Percentiles rank a stretch among this genome's conserved stretches.
These are phyloP conservation scores for Syncephalastrum sp. DNA, from an alignment of 371 early-diverging fungal genomes.

Conservation along the genomic window DNA sequence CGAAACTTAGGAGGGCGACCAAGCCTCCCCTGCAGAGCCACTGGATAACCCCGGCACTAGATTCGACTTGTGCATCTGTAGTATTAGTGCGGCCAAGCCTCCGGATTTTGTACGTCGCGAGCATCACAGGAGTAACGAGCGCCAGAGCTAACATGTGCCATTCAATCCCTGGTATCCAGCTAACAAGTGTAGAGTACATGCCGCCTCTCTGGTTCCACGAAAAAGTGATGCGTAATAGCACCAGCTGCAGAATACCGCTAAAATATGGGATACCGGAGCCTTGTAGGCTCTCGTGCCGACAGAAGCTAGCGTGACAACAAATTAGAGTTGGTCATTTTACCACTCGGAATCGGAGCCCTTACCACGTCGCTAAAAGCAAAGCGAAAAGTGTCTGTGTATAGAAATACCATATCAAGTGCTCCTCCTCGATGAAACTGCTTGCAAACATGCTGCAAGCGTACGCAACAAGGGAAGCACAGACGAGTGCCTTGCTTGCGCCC, in stretches of 20 bases:
- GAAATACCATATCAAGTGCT: conserved; percentile 77
- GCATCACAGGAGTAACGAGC: conserved; percentile 12
- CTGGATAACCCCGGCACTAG: no score
- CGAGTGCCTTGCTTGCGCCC: no score
- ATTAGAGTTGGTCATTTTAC: not conserved
- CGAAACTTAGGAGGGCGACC: no score
- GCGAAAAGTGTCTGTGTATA: conserved; percentile 56
- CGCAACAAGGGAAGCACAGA: not conserved
- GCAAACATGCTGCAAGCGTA: conserved; percentile 64
- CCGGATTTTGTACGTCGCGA: conserved; percentile 11
- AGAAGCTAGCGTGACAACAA: conserved; percentile 5
- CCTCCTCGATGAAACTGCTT: conserved; percentile 79
- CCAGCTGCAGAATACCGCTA: conserved; percentile 9
- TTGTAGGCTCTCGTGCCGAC: no score
- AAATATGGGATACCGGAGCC: no score
- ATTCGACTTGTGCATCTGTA: no score
- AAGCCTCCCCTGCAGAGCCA: no score
- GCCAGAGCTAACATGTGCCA: conserved; percentile 22
- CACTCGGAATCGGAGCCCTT: conserved; percentile 22
- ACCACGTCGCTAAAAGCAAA: conserved; percentile 46
- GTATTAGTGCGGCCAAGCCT: no score
- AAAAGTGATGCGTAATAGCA: conserved; percentile 7
- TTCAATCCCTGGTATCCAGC: not conserved
- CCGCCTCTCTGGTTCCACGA: conserved; percentile 1
- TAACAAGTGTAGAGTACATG: no score